phyloP scores from a whole-genome alignment of 768 basidiomycete genomes.

The Termitomyces bulborhizus region DNA sequence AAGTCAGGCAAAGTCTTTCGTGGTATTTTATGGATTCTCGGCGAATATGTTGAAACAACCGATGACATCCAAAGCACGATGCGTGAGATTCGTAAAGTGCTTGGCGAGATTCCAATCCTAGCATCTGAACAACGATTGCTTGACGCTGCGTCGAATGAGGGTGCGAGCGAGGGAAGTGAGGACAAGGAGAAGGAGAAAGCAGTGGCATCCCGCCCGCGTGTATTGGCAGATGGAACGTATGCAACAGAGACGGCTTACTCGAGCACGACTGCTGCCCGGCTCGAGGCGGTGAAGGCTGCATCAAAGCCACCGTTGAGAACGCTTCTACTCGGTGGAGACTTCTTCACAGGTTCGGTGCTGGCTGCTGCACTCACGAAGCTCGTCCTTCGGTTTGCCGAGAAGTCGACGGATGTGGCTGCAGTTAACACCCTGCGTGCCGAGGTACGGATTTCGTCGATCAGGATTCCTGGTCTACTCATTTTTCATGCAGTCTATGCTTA shows the following conservation, averaged over 20 bases:
- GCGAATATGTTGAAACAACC: too few species aligned
- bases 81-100: conserved; percentile 72
- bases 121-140: conserved; percentile 82
- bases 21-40: too few species aligned
- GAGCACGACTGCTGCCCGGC: conserved; percentile 48
- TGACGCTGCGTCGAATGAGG: conserved; percentile 58
- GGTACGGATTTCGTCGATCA: conserved; percentile 30
- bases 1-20: too few species aligned
- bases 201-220: conserved; percentile 55
- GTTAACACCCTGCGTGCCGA: conserved; percentile 82
- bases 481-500: conserved; percentile 73
- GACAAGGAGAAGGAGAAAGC: conserved; percentile 43
- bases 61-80: too few species aligned
- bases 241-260: conserved; percentile 93
- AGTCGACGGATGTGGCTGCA: conserved; percentile 34
- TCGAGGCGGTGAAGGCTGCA: conserved; percentile 82
- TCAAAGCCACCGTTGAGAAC: conserved; percentile 87
- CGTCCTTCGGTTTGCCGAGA: conserved; percentile 70
- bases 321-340: conserved; percentile 90
- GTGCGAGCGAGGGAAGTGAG: conserved; percentile 35
- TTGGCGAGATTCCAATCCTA: conserved; percentile 97
- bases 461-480: background rate
- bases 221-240: conserved; percentile 95
- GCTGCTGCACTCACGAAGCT: conserved; percentile 88
- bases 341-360: conserved; percentile 93